phyloP scores from a whole-genome alignment of 768 basidiomycete species.

The Amanita rubescens region DNA sequence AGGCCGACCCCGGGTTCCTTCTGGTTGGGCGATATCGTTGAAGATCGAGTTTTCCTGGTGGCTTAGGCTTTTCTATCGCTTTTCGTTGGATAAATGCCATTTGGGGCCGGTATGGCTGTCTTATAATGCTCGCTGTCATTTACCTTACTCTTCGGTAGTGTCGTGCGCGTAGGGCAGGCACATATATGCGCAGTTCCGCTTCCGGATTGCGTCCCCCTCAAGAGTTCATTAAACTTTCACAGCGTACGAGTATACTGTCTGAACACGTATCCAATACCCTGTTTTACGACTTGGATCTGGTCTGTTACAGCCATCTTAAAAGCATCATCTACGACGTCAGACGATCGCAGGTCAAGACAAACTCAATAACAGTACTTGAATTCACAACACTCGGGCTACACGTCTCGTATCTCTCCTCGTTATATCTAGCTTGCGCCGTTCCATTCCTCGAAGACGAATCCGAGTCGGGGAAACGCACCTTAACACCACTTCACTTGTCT shows the following conservation, averaged over 20 bases:
- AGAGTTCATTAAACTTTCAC: background rate
- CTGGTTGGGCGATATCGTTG: background rate
- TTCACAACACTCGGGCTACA: conserved; percentile 3
- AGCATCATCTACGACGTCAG: background rate
- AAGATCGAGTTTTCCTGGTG: background rate
- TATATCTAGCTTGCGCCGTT: background rate
- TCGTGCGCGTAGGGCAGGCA: background rate
- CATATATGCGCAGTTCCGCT: background rate
- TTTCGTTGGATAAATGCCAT: background rate
- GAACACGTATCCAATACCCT: background rate
- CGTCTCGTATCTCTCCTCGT: background rate
- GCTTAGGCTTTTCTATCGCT: background rate
- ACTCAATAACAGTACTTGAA: background rate
- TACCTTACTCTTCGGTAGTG: too few relatives aligned
- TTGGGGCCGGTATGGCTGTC: background rate
- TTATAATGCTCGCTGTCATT: background rate
- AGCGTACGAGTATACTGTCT: too few relatives aligned
- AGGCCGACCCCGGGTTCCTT: background rate
- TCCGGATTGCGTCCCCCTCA: background rate
- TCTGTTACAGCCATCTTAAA: background rate
- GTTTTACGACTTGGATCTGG: background rate
- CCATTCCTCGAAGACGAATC: background rate
- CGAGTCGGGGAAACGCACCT: background rate
- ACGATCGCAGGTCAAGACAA: background rate
- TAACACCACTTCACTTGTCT: background rate